Base-by-base conservation (phyloP, 164 flowering plant genomes). In the Echeveria elegans region DNA sequence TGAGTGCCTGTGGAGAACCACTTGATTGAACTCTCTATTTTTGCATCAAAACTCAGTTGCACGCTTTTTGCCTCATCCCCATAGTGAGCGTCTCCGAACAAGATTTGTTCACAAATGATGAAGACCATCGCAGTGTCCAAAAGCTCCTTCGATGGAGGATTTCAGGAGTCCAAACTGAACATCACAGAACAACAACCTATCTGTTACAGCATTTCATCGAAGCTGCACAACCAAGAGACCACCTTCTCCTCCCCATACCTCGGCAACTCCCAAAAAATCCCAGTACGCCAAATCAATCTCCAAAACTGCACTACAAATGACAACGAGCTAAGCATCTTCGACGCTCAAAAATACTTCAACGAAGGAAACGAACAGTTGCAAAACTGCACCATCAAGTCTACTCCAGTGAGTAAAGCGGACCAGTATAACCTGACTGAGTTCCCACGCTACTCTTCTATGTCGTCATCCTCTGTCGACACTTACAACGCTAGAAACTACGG, bases 311-410 rank as follows among this genome's bases (percentile, higher is more conserved):
- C 59, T 53, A 24, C 15, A 53, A 29, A 53, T 2, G 59, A 53
- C 0, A 53, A 53, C 14, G 93, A 90, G 70, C 70, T 90, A 28
- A 85, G 86, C 78, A 83, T 90, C 40, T 90, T 90, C 37, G 89
- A 88, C 15, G 97, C 94, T 0, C 79, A 81, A 36, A 82, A 75
- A 69, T 90, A 90, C 76, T 90, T 85, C 85, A 85, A 78, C 36
- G 89, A 85, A 30, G 68, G 43, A 70, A 77, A 45, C 26, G 71
- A 65, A 61, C 19, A 12, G 40, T 32, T 69, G 64, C 48, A 32
- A 38, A 76, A 68, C 14, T 50, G 40, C 24, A 45, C 37, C 61
- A 72, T 66, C 19, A 53, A 66, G 50, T 63, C 66, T 6, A 52
- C 70, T 45, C 68, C 59, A 53, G 59, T 24, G 59, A 53, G 30